Evolutionary conservation across 2,329 filamentous ascomycete species (phyloP), one percentile per base, ranked within the genome.

Genomic region (Rhynchosporium graminicola): DNA sequence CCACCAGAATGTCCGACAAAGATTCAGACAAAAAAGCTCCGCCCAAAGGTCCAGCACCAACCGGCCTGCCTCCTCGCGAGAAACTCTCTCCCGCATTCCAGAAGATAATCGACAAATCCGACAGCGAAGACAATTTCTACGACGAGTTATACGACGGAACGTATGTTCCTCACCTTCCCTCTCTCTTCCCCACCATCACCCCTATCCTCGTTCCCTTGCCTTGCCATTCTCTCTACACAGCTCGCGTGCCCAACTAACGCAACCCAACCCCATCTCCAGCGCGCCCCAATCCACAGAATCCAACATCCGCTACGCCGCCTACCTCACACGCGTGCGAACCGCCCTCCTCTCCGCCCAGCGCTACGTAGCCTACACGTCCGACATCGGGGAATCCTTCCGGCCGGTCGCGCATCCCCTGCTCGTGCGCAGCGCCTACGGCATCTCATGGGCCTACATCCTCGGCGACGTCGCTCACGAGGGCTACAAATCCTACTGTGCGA

Each of bases 361-460:
- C 72, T 99, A 99, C 73, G 92, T 99, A 55, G 95, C 95, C 61
- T 99, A 99, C 76, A 98, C 95, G 0, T 93, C 89, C 26, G 94
- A 98, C 72, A 94, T 99, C 67, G 95, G 95, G 74, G 95, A 99
- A 77, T 96, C 91, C 0, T 99, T 99, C 78, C 87, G 95, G 1
- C 95, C 95, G 0, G 84, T 99, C 45, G 93, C 94, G 3, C 93
- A 97, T 74, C 94, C 92, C 0, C 87, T 83, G 71, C 78, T 96
- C 3, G 89, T 99, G 10, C 85, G 88, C 63, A 81, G 85, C 54
- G 95, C 95, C 5, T 99, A 99, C 74, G 94, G 86, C 55, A 80
- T 99, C 47, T 96, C 91, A 1, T 98, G 95, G 95, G 81, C 90
- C 10, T 99, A 99, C 73, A 84, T 99, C 28, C 77, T 92, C 13